Percentiles rank a stretch among this genome's conserved stretches.
These are phyloP conservation scores for Xerocomellus chrysenteron DNA, from an alignment of 768 basidiomycete genomes.

Conservation along the genomic window DNA sequence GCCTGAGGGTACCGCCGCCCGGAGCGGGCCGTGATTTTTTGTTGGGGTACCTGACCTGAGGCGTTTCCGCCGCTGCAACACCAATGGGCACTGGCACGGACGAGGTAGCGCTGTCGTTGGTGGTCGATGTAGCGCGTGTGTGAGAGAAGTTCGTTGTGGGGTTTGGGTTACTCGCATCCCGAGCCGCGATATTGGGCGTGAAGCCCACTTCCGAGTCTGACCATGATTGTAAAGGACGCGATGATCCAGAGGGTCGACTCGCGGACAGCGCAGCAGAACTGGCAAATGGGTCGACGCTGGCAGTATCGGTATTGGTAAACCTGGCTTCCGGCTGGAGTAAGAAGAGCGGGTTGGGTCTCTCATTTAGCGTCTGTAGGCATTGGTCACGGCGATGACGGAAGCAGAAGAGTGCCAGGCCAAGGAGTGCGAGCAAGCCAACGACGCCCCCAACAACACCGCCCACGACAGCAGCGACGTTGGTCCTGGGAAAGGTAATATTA, in stretches of 20 bases:
- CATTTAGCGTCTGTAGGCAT: not conserved
- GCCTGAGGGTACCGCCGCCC: not conserved
- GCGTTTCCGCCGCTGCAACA: too few relatives aligned
- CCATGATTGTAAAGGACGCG: slow-evolving; percentile 9
- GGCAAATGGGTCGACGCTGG: slow-evolving; percentile 1
- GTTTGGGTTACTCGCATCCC: not conserved
- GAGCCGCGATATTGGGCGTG: not conserved
- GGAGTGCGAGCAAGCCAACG: slow-evolving; percentile 13
- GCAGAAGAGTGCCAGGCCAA: slow-evolving; percentile 11
- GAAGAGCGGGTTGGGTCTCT: slow-evolving; percentile 13
- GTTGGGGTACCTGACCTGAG: slow-evolving; percentile 1
- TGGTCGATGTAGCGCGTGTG: not conserved
- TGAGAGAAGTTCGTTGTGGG: not conserved
- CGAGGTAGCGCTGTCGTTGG: not conserved
- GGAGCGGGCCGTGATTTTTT: slow-evolving; percentile 7
- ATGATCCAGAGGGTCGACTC: not conserved
- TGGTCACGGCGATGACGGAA: slow-evolving; percentile 11
- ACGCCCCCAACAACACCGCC: slow-evolving; percentile 20
- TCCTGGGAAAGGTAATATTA: slow-evolving; percentile 9
- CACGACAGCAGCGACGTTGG: slow-evolving; percentile 11
- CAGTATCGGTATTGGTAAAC: not conserved
- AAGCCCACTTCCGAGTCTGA: slow-evolving; percentile 1
- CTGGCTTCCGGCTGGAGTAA: slow-evolving; percentile 1
- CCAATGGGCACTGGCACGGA: not conserved
- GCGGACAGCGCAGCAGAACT: not conserved